phyloP scores from a whole-genome alignment of 352 stramenopile genomes.

The Phytopythium delawarense region DNA sequence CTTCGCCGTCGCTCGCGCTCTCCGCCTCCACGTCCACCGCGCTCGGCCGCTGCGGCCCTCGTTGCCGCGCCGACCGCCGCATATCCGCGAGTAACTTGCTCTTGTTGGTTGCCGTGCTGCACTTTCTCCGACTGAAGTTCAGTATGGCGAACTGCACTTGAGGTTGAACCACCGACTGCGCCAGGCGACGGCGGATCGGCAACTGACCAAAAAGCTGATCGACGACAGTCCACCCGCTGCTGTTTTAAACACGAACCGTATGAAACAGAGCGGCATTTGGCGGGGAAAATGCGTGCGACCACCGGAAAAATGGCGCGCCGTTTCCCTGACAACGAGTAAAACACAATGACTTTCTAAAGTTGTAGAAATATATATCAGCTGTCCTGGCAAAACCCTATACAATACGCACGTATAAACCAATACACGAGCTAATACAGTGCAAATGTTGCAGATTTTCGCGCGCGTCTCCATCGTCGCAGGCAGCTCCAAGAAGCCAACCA shows the following conservation, averaged over 20 bases:
- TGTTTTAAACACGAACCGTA: neutral
- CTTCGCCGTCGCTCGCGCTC: constrained; percentile 3
- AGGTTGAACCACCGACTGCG: neutral
- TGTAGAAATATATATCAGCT: too few species aligned
- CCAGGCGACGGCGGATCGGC: neutral
- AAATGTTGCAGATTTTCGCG: too few species aligned
- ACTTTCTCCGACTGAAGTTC: neutral
- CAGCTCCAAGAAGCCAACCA: too few species aligned
- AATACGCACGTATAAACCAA: too few species aligned
- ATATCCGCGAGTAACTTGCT: neutral
- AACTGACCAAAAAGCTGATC: neutral
- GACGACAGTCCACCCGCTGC: neutral
- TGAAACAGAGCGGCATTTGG: neutral
- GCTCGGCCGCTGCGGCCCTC: neutral
- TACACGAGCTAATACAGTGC: too few species aligned
- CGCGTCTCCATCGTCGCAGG: too few species aligned
- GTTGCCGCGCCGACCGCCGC: constrained; percentile 2
- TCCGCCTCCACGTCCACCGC: neutral
- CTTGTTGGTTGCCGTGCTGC: neutral
- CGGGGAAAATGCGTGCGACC: neutral
- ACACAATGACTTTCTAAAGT: too few species aligned
- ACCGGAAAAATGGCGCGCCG: neutral
- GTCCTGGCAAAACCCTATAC: too few species aligned
- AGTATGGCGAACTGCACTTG: neutral
- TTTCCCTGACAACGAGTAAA: too few species aligned